phyloP scores from a whole-genome alignment of 257 asterid genomes.

The Solanum rostratum region DNA sequence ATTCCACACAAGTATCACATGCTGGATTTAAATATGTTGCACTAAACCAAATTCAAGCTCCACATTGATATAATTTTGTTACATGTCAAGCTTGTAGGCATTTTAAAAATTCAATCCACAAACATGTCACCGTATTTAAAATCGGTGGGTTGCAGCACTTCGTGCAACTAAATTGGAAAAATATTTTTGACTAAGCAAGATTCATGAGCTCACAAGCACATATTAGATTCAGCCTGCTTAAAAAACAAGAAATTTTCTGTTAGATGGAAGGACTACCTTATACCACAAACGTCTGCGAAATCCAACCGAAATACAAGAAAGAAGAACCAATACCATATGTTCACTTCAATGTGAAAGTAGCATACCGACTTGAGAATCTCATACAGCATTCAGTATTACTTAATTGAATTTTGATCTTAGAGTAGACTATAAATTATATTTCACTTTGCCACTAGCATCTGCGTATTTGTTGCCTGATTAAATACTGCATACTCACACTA shows the following conservation, averaged over 20 bases:
- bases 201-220: background rate
- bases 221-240: background rate
- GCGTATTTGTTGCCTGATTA: background rate
- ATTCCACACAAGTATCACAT: background rate
- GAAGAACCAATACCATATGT: background rate
- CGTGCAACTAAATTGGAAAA: background rate
- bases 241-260: background rate
- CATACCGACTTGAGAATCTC: background rate
- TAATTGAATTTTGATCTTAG: background rate
- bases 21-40: background rate
- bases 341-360: background rate
- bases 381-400: background rate
- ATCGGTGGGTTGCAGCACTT: background rate
- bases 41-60: background rate
- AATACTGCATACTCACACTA: background rate
- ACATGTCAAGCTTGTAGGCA: background rate
- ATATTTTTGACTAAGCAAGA: background rate
- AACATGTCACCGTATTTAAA: background rate
- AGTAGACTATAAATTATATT: background rate
- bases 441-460: background rate
- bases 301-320: background rate
- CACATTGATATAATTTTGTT: background rate
- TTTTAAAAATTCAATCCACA: background rate
- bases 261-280: background rate
- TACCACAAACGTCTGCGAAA: background rate